Conservation (phyloP, 768 basidiomycete species). For the Boletellus ananas region DNA sequence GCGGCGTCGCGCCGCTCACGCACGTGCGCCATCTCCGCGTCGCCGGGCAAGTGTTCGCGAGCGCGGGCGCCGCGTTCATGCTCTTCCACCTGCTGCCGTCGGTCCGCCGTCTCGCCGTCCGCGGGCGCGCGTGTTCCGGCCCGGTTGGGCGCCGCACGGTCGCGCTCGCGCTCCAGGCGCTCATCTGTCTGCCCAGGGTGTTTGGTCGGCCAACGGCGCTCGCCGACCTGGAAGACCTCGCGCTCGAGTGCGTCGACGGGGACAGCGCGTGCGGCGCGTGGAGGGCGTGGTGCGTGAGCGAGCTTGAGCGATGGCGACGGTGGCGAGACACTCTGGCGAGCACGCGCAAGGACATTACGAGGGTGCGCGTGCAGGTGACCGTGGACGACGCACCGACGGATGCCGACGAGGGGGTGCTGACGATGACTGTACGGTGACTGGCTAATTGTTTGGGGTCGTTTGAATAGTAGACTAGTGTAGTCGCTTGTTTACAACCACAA, state of each 20-base stretch:
- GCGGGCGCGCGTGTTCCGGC: conserved; percentile 12
- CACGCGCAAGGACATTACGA: not conserved
- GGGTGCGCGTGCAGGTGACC: not conserved
- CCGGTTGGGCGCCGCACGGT: conserved; percentile 8
- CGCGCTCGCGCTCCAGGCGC: conserved; percentile 11
- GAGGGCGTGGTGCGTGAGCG: conserved; percentile 5
- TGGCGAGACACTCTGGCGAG: not conserved
- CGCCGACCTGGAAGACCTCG: conserved; percentile 11
- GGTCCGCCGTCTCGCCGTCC: conserved; percentile 5
- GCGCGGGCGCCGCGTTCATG: conserved; percentile 11
- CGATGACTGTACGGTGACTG: too few species aligned
- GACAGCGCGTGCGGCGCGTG: not conserved
- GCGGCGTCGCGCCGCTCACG: conserved; percentile 4
- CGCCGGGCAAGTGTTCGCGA: conserved; percentile 9
- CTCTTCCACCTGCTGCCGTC: conserved; percentile 18
- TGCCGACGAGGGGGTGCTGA: conserved; percentile 1
- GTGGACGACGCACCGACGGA: not conserved
- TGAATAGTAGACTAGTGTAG: too few species aligned
- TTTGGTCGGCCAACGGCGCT: conserved; percentile 9
- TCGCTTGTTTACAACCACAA: too few species aligned
- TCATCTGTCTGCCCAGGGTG: conserved; percentile 4
- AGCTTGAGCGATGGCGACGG: conserved; percentile 13
- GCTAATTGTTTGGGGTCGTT: too few species aligned
- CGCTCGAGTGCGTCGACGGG: conserved; percentile 11
- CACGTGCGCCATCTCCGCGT: conserved; percentile 11